Conservation (phyloP, 2,329 filamentous ascomycete species). For the Fusarium albidum region DNA sequence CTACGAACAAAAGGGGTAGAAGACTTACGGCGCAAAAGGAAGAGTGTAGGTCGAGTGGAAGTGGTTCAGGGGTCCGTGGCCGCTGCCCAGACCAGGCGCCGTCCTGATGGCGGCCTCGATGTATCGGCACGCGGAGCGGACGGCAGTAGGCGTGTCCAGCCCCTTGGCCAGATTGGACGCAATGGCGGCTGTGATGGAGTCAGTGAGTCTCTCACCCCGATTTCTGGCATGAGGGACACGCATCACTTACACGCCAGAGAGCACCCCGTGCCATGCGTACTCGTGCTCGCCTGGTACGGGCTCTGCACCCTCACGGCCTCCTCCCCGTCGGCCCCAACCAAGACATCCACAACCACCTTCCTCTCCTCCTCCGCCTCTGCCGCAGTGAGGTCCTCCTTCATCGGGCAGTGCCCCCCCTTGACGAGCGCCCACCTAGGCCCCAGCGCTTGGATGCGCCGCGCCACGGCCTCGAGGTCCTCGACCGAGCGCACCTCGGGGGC, state of each 20-base stretch:
- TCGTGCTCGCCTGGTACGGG: slow-evolving; percentile 74
- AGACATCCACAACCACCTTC: slow-evolving; percentile 77
- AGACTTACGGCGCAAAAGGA: slow-evolving; percentile 70
- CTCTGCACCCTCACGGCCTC: slow-evolving; percentile 72
- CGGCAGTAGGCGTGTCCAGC: slow-evolving; percentile 63
- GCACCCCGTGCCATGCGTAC: slow-evolving; percentile 95
- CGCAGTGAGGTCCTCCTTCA: slow-evolving; percentile 68
- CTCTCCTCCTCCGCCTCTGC: slow-evolving; percentile 67
- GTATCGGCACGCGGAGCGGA: slow-evolving; percentile 74
- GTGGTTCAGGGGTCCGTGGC: slow-evolving; percentile 79
- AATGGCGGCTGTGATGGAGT: slow-evolving; percentile 66
- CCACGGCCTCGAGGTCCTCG: slow-evolving; percentile 73
- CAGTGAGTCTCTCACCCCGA: background rate
- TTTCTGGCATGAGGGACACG: background rate
- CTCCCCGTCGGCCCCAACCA: slow-evolving; percentile 67
- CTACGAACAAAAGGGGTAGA: too few relatives aligned
- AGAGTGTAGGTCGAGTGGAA: slow-evolving; percentile 76
- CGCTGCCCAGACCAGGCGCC: slow-evolving; percentile 69
- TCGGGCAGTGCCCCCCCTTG: slow-evolving; percentile 90
- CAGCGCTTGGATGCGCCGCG: slow-evolving; percentile 69
- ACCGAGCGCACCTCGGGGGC: slow-evolving; percentile 58
- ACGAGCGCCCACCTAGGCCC: slow-evolving; percentile 84
- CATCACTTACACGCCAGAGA: slow-evolving; percentile 82
- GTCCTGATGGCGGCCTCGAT: slow-evolving; percentile 75
- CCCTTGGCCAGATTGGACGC: slow-evolving; percentile 75